Base-by-base conservation (phyloP, 2,329 filamentous ascomycete species). In the Falciphora oryzae region DNA sequence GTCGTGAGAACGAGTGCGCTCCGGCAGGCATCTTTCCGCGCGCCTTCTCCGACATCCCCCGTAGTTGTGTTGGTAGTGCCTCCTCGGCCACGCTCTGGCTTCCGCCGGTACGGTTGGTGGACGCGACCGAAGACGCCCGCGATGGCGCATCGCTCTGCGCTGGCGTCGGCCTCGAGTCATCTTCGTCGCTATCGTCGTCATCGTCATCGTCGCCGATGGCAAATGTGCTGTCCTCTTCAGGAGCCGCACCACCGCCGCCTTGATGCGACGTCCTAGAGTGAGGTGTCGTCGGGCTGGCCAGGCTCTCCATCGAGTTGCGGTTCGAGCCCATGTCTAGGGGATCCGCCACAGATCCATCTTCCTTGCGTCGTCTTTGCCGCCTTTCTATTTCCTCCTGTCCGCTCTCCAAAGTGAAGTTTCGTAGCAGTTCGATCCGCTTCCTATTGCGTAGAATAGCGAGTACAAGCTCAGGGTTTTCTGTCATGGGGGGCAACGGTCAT, bases 1-100 rank as follows among this genome's bases (percentile, higher is more conserved):
- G 93, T 25, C 94, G 84, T 0, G 93, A 97, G 74, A 97, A 97
- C 2, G 85, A 85, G n/a, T 86, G 84, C 62, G 89, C 83, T 1
- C 91, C 90, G 16, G 91, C 92, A 32, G 94, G 95, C 87, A 96
- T 92, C 76, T 99, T 99, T 10, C 95, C 95, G 62, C 95, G 84
- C 22, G 95, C 95, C 75, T 98, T 99, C 76, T 98, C 95, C 27
- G 94, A 97, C 91, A 98, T 97, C 64, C 93, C 93, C 65, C 92
- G 86, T 35, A 96, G 75, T 73, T 97, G 93, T 27, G 88, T 83
- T 18, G 92, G 93, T 13, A 96, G 86, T 4, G 90, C 89, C 66
- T 96, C 93, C 66, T 96, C 92, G 0, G 85, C 78, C 56, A 27
- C 44, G 28, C 25, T 62, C 31, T 56, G 61, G 38, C 16, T 53